These are phyloP conservation scores for Penicillium frequentans DNA, from an alignment of 2,329 filamentous ascomycete species.

Conservation along the genomic window DNA sequence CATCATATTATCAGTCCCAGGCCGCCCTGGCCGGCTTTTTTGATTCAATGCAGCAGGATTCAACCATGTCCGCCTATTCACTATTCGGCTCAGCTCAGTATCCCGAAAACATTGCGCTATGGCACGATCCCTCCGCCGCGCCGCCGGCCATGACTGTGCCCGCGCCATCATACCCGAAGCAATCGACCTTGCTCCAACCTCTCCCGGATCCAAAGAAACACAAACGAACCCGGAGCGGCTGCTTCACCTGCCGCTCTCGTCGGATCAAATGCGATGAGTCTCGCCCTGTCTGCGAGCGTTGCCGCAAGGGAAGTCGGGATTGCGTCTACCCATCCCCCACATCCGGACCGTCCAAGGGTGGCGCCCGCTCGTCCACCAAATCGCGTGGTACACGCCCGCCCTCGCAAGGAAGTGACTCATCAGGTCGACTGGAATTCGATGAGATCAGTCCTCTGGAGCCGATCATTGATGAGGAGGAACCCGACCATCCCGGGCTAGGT, in stretches of 20 bases:
- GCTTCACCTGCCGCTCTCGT: constrained; percentile 85
- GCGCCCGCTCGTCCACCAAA: constrained; percentile 45
- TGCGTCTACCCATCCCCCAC: constrained; percentile 78
- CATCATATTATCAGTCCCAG: constrained; percentile 30
- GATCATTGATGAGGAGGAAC: constrained; percentile 47
- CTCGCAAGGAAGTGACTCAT: constrained; percentile 51
- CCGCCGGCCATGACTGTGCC: constrained; percentile 19
- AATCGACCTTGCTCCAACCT: constrained; percentile 32
- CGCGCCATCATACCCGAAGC: constrained; percentile 24
- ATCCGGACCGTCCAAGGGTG: constrained; percentile 43
- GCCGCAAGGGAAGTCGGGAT: constrained; percentile 85
- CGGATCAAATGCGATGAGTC: constrained; percentile 94
- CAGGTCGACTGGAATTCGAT: constrained; percentile 49
- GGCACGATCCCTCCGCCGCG: constrained; percentile 39
- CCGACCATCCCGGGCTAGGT: constrained; percentile 24
- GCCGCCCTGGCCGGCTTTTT: constrained; percentile 30
- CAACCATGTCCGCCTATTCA: constrained; percentile 32
- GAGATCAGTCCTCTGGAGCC: constrained; percentile 40
- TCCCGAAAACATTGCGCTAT: constrained; percentile 45
- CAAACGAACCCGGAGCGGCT: constrained; percentile 87
- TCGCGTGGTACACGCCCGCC: constrained; percentile 38
- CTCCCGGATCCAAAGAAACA: constrained; percentile 77
- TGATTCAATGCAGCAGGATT: constrained; percentile 25
- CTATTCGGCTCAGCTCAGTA: constrained; percentile 38
- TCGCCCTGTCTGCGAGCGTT: constrained; percentile 84